Conservation (phyloP, 1,139 yeast genomes). For the Candida dubliniensis region DNA sequence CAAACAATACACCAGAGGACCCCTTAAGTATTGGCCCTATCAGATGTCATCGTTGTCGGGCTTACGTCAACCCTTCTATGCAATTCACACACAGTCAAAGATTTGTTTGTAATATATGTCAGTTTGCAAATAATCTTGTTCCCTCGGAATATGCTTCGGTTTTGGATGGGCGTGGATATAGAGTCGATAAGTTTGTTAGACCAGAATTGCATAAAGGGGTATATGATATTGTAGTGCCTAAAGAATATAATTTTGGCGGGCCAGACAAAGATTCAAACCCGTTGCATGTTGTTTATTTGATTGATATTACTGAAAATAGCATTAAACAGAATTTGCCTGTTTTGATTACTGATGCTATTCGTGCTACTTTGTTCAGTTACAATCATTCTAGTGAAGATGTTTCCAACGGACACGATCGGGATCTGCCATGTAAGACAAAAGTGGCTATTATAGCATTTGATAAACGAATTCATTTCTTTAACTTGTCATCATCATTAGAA, state of each 20-base stretch:
- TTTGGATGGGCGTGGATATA: constrained; percentile 57
- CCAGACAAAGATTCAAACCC: constrained; percentile 30
- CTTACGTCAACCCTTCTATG: constrained; percentile 86
- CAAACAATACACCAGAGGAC: constrained; percentile 18
- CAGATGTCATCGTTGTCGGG: constrained; percentile 87
- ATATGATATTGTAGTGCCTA: constrained; percentile 81
- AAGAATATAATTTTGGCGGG: constrained; percentile 59
- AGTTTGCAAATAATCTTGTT: constrained; percentile 64
- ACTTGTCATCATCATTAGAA: constrained; percentile 55
- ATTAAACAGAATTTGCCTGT: constrained; percentile 63
- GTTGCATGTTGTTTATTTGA: constrained; percentile 71
- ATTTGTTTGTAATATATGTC: constrained; percentile 86
- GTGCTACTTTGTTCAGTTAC: constrained; percentile 49
- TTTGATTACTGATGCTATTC: constrained; percentile 71
- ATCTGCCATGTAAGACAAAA: constrained; percentile 15
- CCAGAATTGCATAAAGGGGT: constrained; percentile 85
- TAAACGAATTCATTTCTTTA: constrained; percentile 70
- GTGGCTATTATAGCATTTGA: constrained; percentile 80
- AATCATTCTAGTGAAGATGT: constrained; percentile 14
- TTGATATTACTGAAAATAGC: constrained; percentile 72
- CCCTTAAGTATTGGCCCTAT: constrained; percentile 63
- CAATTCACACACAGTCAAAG: constrained; percentile 63
- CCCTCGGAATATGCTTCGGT: constrained; percentile 70
- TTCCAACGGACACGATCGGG: no score
- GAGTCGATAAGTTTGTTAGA: constrained; percentile 62